phyloP scores from a whole-genome alignment of 805 yeast genomes.

The Wickerhamiella spandovensis region DNA sequence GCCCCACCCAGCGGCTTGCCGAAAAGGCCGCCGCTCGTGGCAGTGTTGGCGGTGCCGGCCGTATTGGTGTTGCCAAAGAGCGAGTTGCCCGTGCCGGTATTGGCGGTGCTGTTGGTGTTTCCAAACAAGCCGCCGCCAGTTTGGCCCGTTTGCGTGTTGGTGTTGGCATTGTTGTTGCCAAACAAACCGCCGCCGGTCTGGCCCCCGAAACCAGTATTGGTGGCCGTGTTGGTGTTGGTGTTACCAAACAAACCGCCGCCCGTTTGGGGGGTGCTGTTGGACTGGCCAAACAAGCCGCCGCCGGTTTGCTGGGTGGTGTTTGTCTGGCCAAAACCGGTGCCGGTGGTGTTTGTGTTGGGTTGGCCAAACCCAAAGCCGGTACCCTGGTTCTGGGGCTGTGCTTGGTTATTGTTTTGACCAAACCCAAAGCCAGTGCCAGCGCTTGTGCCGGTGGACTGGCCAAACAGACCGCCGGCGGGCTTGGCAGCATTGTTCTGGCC shows the following conservation, averaged over 20 bases:
- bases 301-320: conserved; percentile 2
- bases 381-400: neutral
- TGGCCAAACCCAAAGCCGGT: neutral
- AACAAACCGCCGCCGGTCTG: conserved; percentile 28
- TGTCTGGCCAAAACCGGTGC: neutral
- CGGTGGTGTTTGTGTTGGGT: conserved; percentile 2
- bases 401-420: neutral
- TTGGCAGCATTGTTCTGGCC: conserved; percentile 3
- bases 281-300: conserved; percentile 9
- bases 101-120: neutral
- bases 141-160: conserved; percentile 23
- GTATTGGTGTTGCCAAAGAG: conserved; percentile 2
- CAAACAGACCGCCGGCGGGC: conserved; percentile 11
- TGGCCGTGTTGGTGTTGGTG: conserved; percentile 10
- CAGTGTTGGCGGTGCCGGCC: conserved; percentile 11
- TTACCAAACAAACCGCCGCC: conserved; percentile 17
- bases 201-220: conserved; percentile 24
- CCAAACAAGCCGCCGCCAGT: conserved; percentile 1
- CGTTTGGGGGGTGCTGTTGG: conserved; percentile 6
- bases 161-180: conserved; percentile 21
- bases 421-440: conserved; percentile 14
- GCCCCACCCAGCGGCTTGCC: conserved; percentile 9
- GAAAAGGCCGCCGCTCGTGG: conserved; percentile 19
- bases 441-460: conserved; percentile 3
- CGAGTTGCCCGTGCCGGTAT: neutral